A percentile compares a stretch with the other conserved stretches of the same genome.
Conservation (phyloP, 345 rosid species). For the Dipteronia dyeriana region DNA sequence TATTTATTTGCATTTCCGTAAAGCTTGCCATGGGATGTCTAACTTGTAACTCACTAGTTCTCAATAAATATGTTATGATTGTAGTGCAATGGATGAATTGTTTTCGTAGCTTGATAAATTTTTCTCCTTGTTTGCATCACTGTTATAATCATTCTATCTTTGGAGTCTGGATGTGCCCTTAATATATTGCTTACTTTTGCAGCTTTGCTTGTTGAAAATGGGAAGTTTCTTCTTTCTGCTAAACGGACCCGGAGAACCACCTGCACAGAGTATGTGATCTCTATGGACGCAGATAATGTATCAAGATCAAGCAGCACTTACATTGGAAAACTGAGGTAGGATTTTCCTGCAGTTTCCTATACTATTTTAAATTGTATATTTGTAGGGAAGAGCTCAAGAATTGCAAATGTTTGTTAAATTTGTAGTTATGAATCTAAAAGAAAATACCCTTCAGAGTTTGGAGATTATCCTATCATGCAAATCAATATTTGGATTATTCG, state of each 20-base stretch:
- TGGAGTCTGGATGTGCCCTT: neutral
- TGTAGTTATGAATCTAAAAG: neutral
- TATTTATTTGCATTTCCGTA: neutral
- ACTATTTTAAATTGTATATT: neutral
- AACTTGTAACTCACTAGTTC: neutral
- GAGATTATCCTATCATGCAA: neutral
- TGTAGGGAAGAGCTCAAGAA: neutral
- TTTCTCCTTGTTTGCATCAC: neutral
- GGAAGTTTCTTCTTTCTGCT: slow-evolving; percentile 93
- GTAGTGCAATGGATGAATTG: neutral
- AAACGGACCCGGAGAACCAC: slow-evolving; percentile 88
- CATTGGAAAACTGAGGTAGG: slow-evolving; percentile 86
- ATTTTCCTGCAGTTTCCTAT: neutral
- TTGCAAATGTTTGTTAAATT: neutral
- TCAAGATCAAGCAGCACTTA: slow-evolving; percentile 87
- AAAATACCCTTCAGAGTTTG: neutral
- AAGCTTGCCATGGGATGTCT: neutral
- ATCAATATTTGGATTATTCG: neutral
- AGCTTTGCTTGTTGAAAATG: slow-evolving; percentile 87
- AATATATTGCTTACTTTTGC: slow-evolving; percentile 18
- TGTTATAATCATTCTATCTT: neutral
- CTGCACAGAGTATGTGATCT: slow-evolving; percentile 88
- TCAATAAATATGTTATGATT: neutral
- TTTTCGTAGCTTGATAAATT: neutral
- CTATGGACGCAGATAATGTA: slow-evolving; percentile 83